Evolutionary conservation across 345 rosid species (phyloP), one percentile per base, ranked within the genome.

Genomic region (Moricandia arvensis): DNA sequence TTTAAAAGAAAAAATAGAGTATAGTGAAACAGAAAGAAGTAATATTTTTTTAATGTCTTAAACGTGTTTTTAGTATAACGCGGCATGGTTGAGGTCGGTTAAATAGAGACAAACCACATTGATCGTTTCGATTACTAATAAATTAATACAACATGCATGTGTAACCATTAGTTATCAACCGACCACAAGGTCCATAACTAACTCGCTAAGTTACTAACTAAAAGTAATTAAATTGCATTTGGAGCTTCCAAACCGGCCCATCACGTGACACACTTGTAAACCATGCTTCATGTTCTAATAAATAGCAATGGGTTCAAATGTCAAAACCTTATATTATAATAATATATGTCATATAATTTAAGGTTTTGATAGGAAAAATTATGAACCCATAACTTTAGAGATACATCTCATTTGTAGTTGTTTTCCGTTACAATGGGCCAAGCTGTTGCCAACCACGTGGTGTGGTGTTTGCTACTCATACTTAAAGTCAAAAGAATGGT

Each of bases 121-220:
- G 34, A 54, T 61, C 6, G 54, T 33, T 35, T 68, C 53, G 63
- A 18, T 4, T 68, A 26, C 8, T 75, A 8, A 60, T 33, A 61
- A 60, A 16, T 16, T 11, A 69, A 15, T 45, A 26, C 30, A 60
- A 11, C 4, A 24, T 49, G 66, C 72, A 74, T 67, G 38, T 65
- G 27, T 31, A 68, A 68, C 51, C 34, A 26, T 34, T 58, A 26
- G 34, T 58, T 58, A n/a, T 26, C 64, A 69, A 69, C 80, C 75
- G 80, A 76, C 75, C 75, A 69, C 54, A 69, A 7, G 30, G 80
- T 69, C 75, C 75, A 69, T 69, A 69, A 10, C 38, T 68, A 68
- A 37, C 73, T 34, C 38, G 64, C 63, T 63, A 76, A 71, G 69
- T 69, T 76, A 76, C 71, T 63, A n/a, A 33, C 24, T 41, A 67